phyloP scores from a whole-genome alignment of 176 grass and related monocot species.

The Rhynchospora breviuscula region DNA sequence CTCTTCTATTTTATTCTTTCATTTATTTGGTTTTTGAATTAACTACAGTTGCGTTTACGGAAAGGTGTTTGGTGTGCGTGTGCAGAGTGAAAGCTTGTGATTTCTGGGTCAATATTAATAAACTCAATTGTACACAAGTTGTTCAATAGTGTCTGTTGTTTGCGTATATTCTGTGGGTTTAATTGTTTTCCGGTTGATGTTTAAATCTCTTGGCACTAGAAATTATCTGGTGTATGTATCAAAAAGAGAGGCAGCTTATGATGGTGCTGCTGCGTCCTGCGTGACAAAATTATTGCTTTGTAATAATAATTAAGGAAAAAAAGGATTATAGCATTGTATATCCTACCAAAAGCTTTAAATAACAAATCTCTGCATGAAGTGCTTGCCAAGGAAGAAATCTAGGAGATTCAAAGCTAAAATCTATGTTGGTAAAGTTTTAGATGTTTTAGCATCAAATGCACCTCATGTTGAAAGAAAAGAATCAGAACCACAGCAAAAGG shows the following conservation, averaged over 20 bases:
- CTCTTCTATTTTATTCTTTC: not conserved
- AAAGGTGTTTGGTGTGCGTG: slow-evolving; percentile 2
- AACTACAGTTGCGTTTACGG: not conserved
- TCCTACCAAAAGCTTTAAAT: not conserved
- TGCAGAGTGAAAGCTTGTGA: slow-evolving; percentile 6
- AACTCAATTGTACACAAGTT: not conserved
- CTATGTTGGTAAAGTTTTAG: slow-evolving; percentile 12
- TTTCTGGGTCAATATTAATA: not conserved
- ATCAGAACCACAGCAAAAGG: slow-evolving; percentile 24
- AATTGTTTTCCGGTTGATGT: not conserved
- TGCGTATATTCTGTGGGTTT: not conserved
- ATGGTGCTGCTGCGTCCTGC: not conserved
- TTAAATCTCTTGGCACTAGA: not conserved
- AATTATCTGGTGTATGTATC: not conserved
- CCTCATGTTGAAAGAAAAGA: slow-evolving; percentile 54
- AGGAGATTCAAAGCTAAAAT: slow-evolving; percentile 25
- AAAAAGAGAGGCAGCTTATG: too few species aligned
- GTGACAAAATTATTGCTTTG: too few species aligned
- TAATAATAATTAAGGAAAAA: not conserved
- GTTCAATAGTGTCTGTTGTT: not conserved
- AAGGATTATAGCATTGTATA: not conserved
- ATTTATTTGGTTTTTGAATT: slow-evolving; percentile 2
- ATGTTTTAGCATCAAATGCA: slow-evolving; percentile 16
- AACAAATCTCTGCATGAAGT: slow-evolving; percentile 25
- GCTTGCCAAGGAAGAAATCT: slow-evolving; percentile 37